Percentiles rank a stretch among this genome's conserved stretches.
These are phyloP conservation scores for Mycena crocata DNA, from an alignment of 768 basidiomycete genomes.

Conservation along the genomic window DNA sequence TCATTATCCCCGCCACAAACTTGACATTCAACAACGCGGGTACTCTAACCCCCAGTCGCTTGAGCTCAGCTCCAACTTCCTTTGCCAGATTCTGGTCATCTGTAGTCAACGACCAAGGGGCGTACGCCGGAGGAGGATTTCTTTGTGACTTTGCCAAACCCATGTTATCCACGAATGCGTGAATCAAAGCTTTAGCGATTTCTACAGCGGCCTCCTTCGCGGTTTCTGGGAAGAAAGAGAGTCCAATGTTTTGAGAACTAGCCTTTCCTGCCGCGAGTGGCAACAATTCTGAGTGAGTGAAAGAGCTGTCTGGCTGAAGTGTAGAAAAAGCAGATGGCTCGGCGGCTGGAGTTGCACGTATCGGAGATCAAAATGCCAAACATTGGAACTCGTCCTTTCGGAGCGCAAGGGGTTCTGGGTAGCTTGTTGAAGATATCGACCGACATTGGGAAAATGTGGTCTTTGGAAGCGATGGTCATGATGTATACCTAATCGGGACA, in stretches of 20 bases:
- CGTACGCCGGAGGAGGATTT: conserved; percentile 12
- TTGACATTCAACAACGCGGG: conserved; percentile 41
- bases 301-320: conserved; percentile 43
- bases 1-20: conserved; percentile 16
- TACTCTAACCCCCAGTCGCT: conserved; percentile 38
- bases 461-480: too few relatives aligned
- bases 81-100: conserved; percentile 36
- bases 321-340: conserved; percentile 42
- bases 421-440: conserved; percentile 11
- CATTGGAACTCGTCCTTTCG: conserved; percentile 27
- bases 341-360: conserved; percentile 48
- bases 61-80: conserved; percentile 43
- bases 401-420: not conserved
- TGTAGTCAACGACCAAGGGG: conserved; percentile 28
- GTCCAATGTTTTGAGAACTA: conserved; percentile 25
- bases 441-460: too few relatives aligned
- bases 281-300: conserved; percentile 38
- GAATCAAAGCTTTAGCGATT: conserved; percentile 43
- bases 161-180: conserved; percentile 39
- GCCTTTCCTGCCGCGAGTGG: too few relatives aligned
- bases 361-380: conserved; percentile 52
- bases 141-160: not conserved
- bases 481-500: too few relatives aligned
- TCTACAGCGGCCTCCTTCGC: conserved; percentile 44
- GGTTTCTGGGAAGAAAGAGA: conserved; percentile 47